Conservation (phyloP, 2,329 filamentous ascomycete genomes). For the Fusarium sp. region DNA sequence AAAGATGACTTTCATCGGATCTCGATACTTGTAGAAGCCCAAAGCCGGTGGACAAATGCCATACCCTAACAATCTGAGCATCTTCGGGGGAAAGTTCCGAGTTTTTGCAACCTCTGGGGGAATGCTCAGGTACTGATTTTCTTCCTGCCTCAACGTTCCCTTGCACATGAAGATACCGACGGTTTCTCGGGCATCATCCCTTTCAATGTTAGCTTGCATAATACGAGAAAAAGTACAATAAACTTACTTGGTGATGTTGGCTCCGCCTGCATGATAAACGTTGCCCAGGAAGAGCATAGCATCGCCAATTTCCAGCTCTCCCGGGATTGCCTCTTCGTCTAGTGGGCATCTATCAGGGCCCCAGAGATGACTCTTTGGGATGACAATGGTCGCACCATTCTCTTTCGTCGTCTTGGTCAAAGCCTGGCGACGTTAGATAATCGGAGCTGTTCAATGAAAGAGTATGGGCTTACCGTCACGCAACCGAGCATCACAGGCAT, state of each 20-base stretch:
- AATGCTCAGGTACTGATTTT: not conserved
- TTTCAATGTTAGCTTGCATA: rapidly evolving
- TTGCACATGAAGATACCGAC: not conserved
- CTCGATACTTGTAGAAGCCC: not conserved
- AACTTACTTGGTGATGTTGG: not conserved
- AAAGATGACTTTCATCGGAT: not conserved
- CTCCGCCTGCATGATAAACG: not conserved
- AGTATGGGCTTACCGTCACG: rapidly evolving
- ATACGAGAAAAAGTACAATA: rapidly evolving
- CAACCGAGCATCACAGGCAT: not conserved
- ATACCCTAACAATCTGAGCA: not conserved
- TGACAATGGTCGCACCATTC: rapidly evolving
- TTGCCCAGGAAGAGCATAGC: not conserved
- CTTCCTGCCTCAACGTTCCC: not conserved
- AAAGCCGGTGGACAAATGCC: not conserved
- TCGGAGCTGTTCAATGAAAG: rapidly evolving
- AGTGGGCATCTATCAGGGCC: not conserved
- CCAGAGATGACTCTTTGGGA: not conserved
- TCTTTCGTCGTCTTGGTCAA: rapidly evolving
- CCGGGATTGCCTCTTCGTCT: rapidly evolving
- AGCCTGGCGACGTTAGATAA: not conserved
- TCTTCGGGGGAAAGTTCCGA: rapidly evolving
- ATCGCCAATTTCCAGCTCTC: rapidly evolving
- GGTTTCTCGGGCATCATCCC: not conserved
- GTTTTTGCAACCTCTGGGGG: not conserved